Evolutionary conservation across 1,139 yeast species (phyloP).

Genomic region (Hanseniaspora gamundiae): DNA sequence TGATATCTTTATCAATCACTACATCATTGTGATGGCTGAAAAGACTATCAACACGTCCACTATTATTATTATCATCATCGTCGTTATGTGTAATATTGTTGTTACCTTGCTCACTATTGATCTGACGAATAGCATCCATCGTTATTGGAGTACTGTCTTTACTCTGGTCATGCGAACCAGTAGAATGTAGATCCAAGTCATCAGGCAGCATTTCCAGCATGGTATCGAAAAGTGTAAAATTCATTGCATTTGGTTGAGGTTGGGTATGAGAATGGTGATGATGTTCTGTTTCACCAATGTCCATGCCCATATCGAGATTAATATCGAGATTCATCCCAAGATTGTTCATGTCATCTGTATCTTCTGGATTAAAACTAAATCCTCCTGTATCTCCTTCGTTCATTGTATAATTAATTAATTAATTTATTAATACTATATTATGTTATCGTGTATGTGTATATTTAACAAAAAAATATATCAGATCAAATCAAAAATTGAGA

Average conservation of each 20-base stretch:
- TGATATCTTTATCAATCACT: background rate
- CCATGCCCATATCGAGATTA: background rate
- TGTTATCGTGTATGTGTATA: background rate
- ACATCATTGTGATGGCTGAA: constrained; percentile 1
- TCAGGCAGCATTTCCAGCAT: constrained; percentile 27
- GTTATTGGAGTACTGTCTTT: constrained; percentile 4
- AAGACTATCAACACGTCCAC: background rate
- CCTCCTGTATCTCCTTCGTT: background rate
- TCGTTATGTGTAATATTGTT: constrained; percentile 2
- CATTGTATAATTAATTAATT: background rate
- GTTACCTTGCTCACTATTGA: constrained; percentile 2
- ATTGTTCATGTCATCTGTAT: background rate
- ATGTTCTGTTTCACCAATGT: background rate
- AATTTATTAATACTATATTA: background rate
- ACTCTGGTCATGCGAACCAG: constrained; percentile 5
- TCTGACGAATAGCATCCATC: background rate
- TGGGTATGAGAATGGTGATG: background rate
- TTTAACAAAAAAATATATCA: background rate
- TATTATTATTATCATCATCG: background rate
- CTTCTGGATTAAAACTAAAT: background rate
- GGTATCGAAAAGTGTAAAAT: constrained; percentile 15
- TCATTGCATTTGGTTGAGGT: background rate
- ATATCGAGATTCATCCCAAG: background rate
- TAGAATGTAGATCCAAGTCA: constrained; percentile 14
- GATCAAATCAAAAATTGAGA: too few relatives aligned